These are phyloP conservation scores for Ailanthus altissimus DNA, from an alignment of 345 rosid species.

Conservation along the genomic window DNA sequence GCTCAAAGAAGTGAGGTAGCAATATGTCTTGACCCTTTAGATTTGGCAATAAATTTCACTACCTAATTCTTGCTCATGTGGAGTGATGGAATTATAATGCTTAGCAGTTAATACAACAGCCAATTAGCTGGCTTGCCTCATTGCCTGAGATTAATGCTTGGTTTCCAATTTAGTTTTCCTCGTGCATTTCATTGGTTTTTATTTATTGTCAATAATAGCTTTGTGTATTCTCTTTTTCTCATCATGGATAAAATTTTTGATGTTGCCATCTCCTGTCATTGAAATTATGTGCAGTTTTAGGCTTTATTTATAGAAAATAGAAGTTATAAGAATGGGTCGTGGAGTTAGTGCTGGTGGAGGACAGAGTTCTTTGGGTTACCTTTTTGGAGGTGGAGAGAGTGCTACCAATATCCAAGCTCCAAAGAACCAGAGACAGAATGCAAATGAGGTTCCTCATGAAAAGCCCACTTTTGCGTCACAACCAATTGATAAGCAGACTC, in stretches of 20 bases:
- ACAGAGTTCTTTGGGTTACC: constrained; percentile 78
- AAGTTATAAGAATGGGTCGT: constrained; percentile 55
- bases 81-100: background rate
- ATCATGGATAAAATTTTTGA: background rate
- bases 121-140: background rate
- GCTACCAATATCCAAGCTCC: constrained; percentile 36
- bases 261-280: background rate
- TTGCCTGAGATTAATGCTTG: background rate
- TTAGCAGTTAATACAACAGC: background rate
- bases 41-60: background rate
- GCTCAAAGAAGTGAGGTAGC: background rate
- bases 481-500: constrained; percentile 49
- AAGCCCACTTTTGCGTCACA: constrained; percentile 35
- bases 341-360: constrained; percentile 87
- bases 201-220: background rate
- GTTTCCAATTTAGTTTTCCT: background rate
- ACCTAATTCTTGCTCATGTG: background rate
- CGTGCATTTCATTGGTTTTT: constrained; percentile 1
- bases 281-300: background rate
- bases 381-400: constrained; percentile 65
- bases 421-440: constrained; percentile 26
- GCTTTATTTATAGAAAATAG: background rate
- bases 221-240: background rate
- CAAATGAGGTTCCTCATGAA: constrained; percentile 23
- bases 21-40: background rate